Base-by-base conservation (phyloP, 768 basidiomycete species). In the Mycena capillaripes region DNA sequence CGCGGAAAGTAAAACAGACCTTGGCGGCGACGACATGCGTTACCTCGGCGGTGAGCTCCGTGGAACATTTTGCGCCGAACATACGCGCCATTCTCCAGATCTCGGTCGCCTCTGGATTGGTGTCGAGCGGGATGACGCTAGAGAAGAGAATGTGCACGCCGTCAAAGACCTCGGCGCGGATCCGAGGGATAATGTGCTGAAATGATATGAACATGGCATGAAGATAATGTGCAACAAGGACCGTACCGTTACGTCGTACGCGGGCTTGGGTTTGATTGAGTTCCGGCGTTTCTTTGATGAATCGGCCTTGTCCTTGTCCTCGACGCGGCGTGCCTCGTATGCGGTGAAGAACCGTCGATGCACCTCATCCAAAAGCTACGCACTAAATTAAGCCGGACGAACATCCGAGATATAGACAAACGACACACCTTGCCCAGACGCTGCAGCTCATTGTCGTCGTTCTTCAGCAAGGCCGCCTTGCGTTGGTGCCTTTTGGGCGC, bases 1-100 rank as follows among this genome's bases (percentile, higher is more conserved):
- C 23, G 17, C 64, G 5, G 25, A 27, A 48, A 44, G 48, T 42
- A 75, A 68, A 12, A 66, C 80, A 69, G 71, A 95, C 95, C 88
- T 96, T 95, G 11, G 93, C 94, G 25, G 96, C 94, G 25, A 99
- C 95, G 44, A 98, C 92, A 76, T 99, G 98, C 0, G 97, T 99
- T 25, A 94, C 88, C 2, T 87, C 83, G 30, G 80, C 81, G 6
- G 86, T 87, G 46, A 98, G 79, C 73, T 95, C 92, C 19, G 88
- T 92, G 56, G 91, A 88, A 80, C 93, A 95, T 56, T 85, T 86
- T 3, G 97, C 97, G 11, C 97, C 97, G 76, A 98, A 99, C 83
- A 94, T 92, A 57, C 89, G 87, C 16, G 97, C 96, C 79, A 93
- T 87, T 75, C 89, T 87, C 96, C 96, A 97, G 59, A 96, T 90